Evolutionary conservation across 2,329 filamentous ascomycete species (phyloP).

Genomic region (Fusarium irregulare): DNA sequence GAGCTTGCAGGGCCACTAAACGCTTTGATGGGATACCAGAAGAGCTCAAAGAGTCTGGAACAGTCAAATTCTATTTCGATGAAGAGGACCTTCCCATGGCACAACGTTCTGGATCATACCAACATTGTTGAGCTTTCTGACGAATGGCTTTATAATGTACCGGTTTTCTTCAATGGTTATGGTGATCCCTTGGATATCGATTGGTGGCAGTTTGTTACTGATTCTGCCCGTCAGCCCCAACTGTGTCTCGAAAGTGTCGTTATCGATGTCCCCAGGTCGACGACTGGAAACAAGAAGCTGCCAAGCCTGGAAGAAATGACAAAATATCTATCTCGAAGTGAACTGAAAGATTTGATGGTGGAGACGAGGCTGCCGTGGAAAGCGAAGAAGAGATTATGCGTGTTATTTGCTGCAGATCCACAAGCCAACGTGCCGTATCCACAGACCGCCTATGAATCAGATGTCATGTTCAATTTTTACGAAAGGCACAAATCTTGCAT

Average conservation of each 20-base stretch:
- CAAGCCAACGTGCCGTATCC: background rate
- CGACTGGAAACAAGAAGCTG: rapidly evolving
- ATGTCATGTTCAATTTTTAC: rapidly evolving
- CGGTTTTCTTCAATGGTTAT: no score
- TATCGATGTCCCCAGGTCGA: background rate
- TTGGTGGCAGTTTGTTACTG: no score
- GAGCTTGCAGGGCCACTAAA: no score
- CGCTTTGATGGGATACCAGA: background rate
- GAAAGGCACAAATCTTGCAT: background rate
- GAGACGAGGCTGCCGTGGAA: rapidly evolving
- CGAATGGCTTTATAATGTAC: conserved; percentile 4
- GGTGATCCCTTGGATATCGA: no score
- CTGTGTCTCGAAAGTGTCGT: background rate
- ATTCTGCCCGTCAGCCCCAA: no score
- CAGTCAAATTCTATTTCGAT: background rate
- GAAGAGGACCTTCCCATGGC: background rate
- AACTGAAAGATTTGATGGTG: background rate
- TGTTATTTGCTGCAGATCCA: rapidly evolving
- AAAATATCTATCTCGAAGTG: rapidly evolving
- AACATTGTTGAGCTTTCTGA: conserved; percentile 4
- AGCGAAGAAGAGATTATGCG: background rate
- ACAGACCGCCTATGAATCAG: rapidly evolving
- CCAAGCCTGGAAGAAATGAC: no score
- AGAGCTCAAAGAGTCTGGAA: background rate
- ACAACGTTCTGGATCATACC: background rate